Evolutionary conservation across 192 early-diverging fungal genomes (phyloP).

Genomic region (Pilobolus umbonatus): DNA sequence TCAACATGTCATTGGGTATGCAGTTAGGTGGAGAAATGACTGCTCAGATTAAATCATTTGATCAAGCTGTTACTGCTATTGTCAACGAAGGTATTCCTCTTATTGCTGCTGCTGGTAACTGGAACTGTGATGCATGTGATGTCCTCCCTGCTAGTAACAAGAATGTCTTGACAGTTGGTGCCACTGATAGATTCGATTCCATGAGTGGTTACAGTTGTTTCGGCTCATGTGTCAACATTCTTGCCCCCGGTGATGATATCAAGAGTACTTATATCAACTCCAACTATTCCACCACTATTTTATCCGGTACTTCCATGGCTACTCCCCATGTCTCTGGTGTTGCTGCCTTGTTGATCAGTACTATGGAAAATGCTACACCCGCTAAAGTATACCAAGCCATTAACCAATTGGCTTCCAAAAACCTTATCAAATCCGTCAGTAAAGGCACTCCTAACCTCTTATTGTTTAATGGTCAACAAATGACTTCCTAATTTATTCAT

Average conservation of each 20-base stretch:
- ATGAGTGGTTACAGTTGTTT: conserved; percentile 78
- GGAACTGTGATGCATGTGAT: conserved; percentile 57
- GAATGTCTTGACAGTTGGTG: conserved; percentile 82
- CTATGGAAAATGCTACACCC: conserved; percentile 28
- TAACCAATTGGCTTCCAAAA: conserved; percentile 44
- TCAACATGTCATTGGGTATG: conserved; percentile 76
- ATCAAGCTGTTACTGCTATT: conserved; percentile 53
- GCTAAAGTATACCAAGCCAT: conserved; percentile 56
- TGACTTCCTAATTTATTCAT: background rate
- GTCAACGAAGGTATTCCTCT: conserved; percentile 60
- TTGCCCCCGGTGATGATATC: conserved; percentile 81
- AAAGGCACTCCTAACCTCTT: conserved; percentile 4
- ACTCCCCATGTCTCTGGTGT: conserved; percentile 89
- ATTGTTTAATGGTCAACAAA: conserved; percentile 9
- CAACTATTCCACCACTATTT: conserved; percentile 72
- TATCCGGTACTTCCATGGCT: conserved; percentile 96
- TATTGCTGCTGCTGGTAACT: conserved; percentile 76
- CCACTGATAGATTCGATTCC: conserved; percentile 70
- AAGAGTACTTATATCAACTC: conserved; percentile 75
- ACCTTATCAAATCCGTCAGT: conserved; percentile 35
- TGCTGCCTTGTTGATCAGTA: conserved; percentile 60
- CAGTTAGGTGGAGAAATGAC: conserved; percentile 32
- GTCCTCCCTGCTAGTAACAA: conserved; percentile 54
- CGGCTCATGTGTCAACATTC: conserved; percentile 92
- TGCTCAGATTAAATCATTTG: conserved; percentile 50